Evolutionary conservation across 768 basidiomycete species (phyloP).

Genomic region (Suillus placidus): DNA sequence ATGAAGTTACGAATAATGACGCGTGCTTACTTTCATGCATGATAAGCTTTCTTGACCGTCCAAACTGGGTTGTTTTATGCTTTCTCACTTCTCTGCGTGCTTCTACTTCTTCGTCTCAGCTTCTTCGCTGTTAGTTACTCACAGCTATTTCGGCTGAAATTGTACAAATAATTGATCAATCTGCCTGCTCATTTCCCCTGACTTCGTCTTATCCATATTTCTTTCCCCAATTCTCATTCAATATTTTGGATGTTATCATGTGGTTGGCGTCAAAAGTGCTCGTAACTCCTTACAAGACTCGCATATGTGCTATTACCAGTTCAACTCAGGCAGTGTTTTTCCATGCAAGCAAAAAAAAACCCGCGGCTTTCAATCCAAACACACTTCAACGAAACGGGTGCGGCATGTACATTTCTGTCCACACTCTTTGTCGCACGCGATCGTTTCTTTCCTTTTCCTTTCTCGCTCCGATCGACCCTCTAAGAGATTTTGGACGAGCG

Average conservation of each 20-base stretch:
- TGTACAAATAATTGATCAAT: conserved; percentile 37
- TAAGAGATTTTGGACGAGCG: neutral
- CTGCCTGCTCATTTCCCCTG: conserved; percentile 20
- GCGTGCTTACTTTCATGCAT: conserved; percentile 5
- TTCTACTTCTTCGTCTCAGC: conserved; percentile 9
- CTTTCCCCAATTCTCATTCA: neutral
- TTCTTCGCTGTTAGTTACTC: conserved; percentile 29
- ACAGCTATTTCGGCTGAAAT: conserved; percentile 28
- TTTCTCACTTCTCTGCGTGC: conserved; percentile 22
- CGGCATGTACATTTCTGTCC: conserved; percentile 14
- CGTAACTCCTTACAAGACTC: conserved; percentile 17
- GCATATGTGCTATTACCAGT: conserved; percentile 3
- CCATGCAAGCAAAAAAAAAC: neutral
- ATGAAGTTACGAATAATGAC: conserved; percentile 33
- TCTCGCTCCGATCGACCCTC: neutral
- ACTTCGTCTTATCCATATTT: conserved; percentile 26
- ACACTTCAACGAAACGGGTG: conserved; percentile 7
- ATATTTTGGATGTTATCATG: conserved; percentile 7
- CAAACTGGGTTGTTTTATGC: conserved; percentile 20
- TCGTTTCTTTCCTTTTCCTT: conserved; percentile 12
- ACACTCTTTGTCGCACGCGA: neutral
- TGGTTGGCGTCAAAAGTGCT: conserved; percentile 6
- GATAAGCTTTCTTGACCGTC: conserved; percentile 8
- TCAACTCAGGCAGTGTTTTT: neutral
- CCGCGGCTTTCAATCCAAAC: neutral